Base-by-base conservation (phyloP, 31 red algal genomes). In the Odonthalia washingtoniensis region DNA sequence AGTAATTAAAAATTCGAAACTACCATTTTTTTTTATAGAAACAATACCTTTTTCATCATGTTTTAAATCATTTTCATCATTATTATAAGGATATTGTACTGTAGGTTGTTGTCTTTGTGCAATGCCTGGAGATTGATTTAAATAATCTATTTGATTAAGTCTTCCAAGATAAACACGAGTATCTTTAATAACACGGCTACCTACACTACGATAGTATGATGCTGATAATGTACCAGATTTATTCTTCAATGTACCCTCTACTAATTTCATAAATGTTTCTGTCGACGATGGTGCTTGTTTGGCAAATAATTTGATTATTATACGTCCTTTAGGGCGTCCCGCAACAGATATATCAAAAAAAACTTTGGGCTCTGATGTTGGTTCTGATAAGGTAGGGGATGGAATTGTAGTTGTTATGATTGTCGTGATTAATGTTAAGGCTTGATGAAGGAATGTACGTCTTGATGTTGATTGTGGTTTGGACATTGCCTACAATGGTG, bases 221-320 rank as follows among this genome's bases (percentile, higher is more conserved):
- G 74, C 91, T 4, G 91, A 88, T n/a, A n/a, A n/a, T 37, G 79
- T 77, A 42, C 85, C 84, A 30, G 62, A 65, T n/a, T 74, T 66
- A 66, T 83, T 72, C 38, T 79, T 78, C 26, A 94, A 81, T 1
- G 46, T 90, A 18, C 93, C 96, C 16, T 67, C 65, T 0, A 57
- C 81, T 0, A 98, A 84, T 57, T 77, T 63, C 53, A 83, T 87
- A 72, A 98, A 95, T 42, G 83, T 91, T 40, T 75, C 66, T 0
- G 77, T 90, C 0, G 85, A 86, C 17, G 60, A 77, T 4, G 96
- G 96, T 28, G 88, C 93, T 18, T 76, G 74, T 32, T 90, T 61
- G 0, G 78, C 86, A 46, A 89, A 98, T 17, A 98, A 87, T 1
- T 77, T 81, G 69, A 98, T 72, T 9, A 77, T 85, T 36, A 98